Evolutionary conservation across 2,329 filamentous ascomycete genomes (phyloP).

Genomic region (Xenoacremonium recifei): DNA sequence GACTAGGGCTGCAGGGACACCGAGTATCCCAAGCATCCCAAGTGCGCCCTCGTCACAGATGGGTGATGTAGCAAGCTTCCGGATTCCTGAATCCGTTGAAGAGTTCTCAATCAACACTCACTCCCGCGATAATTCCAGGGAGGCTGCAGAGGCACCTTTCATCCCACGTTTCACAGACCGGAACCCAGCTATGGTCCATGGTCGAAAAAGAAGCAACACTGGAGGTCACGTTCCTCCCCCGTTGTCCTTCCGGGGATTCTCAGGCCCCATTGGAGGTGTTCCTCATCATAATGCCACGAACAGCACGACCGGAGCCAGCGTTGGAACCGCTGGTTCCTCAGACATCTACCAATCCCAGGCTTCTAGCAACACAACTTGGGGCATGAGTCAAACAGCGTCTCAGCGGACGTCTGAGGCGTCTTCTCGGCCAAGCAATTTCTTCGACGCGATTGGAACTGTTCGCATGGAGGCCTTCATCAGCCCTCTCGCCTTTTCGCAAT

Average conservation of each 20-base stretch:
- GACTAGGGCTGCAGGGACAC: conserved; percentile 48
- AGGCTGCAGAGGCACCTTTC: conserved; percentile 68
- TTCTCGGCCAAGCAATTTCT: conserved; percentile 62
- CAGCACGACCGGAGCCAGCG: conserved; percentile 57
- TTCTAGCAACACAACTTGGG: conserved; percentile 45
- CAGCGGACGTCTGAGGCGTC: conserved; percentile 57
- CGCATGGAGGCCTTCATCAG: conserved; percentile 97
- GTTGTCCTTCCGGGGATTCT: conserved; percentile 77
- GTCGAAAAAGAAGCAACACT: conserved; percentile 86
- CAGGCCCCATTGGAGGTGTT: conserved; percentile 46
- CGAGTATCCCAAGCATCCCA: conserved; percentile 45
- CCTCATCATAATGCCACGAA: conserved; percentile 49
- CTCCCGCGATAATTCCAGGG: conserved; percentile 50
- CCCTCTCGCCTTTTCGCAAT: conserved; percentile 51
- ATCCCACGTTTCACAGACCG: conserved; percentile 69
- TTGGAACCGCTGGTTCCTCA: conserved; percentile 58
- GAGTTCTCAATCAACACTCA: conserved; percentile 32
- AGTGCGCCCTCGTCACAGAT: conserved; percentile 36
- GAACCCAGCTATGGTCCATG: conserved; percentile 55
- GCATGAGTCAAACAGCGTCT: conserved; percentile 44
- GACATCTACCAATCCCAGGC: conserved; percentile 59
- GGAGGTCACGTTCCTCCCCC: conserved; percentile 71
- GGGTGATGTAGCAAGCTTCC: conserved; percentile 35
- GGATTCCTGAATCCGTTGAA: conserved; percentile 40
- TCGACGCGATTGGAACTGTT: conserved; percentile 85